Conservation (phyloP, 2,329 filamentous ascomycete species). For the Myriosclerotinia duriaeana region DNA sequence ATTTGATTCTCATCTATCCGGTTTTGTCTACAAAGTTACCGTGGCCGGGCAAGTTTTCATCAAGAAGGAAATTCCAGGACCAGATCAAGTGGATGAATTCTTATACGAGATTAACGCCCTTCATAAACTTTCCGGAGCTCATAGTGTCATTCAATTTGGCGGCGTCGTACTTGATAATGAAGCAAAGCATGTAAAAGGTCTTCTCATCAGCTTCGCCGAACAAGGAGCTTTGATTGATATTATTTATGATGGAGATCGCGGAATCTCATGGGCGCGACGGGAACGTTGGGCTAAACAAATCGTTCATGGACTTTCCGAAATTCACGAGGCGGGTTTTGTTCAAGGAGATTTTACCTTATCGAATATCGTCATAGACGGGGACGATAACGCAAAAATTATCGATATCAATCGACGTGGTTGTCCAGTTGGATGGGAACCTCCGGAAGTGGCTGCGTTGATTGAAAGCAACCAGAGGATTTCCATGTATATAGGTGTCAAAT, state of each 20-base stretch:
- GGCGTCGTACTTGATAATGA: conserved; percentile 83
- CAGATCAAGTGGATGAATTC: conserved; percentile 94
- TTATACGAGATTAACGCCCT: conserved; percentile 96
- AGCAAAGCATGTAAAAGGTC: conserved; percentile 73
- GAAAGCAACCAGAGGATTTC: conserved; percentile 85
- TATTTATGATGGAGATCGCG: conserved; percentile 72
- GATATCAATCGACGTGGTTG: conserved; percentile 98
- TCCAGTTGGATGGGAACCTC: conserved; percentile 95
- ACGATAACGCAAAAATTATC: conserved; percentile 90
- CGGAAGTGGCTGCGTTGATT: conserved; percentile 82
- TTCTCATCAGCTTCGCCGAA: conserved; percentile 85
- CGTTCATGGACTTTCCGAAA: conserved; percentile 81
- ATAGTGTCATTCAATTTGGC: conserved; percentile 80
- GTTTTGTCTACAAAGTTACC: conserved; percentile 92
- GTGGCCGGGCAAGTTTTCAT: conserved; percentile 71
- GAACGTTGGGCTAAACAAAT: conserved; percentile 92
- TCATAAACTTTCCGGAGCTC: conserved; percentile 69
- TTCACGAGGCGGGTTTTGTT: conserved; percentile 94
- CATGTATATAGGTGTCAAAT: conserved; percentile 98
- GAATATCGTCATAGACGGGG: conserved; percentile 88
- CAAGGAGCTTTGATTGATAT: conserved; percentile 87
- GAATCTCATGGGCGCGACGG: conserved; percentile 65
- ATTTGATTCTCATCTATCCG: conserved; percentile 91
- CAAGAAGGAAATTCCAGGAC: conserved; percentile 97
- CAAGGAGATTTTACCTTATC: conserved; percentile 97